phyloP scores from a whole-genome alignment of 805 yeast species.

The Suhomyces vadensis region DNA sequence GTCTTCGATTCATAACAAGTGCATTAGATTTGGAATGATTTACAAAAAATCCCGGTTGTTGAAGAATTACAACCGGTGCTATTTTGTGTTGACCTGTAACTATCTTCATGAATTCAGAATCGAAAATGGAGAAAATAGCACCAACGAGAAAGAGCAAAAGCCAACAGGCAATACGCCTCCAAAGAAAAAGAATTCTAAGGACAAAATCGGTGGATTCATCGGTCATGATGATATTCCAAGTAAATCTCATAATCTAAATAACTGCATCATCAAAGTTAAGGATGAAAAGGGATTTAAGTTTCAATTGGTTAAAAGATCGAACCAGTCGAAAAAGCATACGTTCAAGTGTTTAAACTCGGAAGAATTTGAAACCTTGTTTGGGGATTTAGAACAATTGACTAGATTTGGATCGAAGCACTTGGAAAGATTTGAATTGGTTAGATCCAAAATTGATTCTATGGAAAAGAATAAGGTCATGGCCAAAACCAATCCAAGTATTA shows the following conservation, averaged over 20 bases:
- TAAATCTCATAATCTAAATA: conserved; percentile 44
- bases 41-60: conserved; percentile 43
- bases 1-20: conserved; percentile 39
- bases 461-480: conserved; percentile 13
- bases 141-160: conserved; percentile 8
- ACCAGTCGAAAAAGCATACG: conserved; percentile 31
- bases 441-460: conserved; percentile 37
- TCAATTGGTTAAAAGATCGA: conserved; percentile 29
- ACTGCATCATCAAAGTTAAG: conserved; percentile 32
- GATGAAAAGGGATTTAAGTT: conserved; percentile 37
- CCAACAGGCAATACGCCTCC: conserved; percentile 11
- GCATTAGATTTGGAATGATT: conserved; percentile 40
- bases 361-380: conserved; percentile 54
- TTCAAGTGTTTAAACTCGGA: conserved; percentile 47
- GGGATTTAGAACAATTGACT: conserved; percentile 54
- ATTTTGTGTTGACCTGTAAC: conserved; percentile 43
- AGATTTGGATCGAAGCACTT: conserved; percentile 45
- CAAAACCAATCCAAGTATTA: not conserved
- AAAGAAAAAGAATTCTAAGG: conserved; percentile 23
- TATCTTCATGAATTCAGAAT: conserved; percentile 44
- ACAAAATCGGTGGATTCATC: conserved; percentile 41
- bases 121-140: conserved; percentile 20
- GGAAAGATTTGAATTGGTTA: conserved; percentile 52
- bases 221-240: conserved; percentile 41
- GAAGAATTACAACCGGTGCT: conserved; percentile 39